Evolutionary conservation across 306 rosid species (phyloP).

Genomic region (Cyamopsis tetragonoloba): DNA sequence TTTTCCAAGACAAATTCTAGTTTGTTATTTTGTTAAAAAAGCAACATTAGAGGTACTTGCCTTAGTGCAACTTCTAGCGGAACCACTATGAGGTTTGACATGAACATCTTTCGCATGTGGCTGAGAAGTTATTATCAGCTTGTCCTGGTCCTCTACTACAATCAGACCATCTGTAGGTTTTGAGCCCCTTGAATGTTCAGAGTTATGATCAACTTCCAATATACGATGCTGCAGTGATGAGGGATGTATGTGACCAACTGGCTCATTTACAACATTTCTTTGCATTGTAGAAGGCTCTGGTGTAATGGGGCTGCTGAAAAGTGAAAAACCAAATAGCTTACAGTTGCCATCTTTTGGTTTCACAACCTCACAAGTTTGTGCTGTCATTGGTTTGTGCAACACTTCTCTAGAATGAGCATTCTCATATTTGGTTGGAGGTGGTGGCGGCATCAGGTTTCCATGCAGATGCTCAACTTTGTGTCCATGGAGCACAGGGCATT

Average conservation of each 20-base stretch:
- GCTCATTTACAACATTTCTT: conserved; percentile 34
- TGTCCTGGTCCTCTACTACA: conserved; percentile 42
- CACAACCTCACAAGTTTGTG: conserved; percentile 36
- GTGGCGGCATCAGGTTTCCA: conserved; percentile 74
- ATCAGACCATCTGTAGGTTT: conserved; percentile 40
- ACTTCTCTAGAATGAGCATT: conserved; percentile 47
- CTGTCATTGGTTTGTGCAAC: conserved; percentile 30
- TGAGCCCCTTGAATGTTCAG: conserved; percentile 43
- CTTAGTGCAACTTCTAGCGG: conserved; percentile 91
- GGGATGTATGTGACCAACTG: conserved; percentile 25
- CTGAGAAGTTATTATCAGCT: conserved; percentile 36
- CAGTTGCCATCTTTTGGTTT: conserved; percentile 64
- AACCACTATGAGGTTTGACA: conserved; percentile 44
- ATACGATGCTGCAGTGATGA: conserved; percentile 25
- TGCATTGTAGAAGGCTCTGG: conserved; percentile 36
- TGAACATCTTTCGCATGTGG: conserved; percentile 51
- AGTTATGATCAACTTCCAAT: conserved; percentile 46
- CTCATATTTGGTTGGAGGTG: conserved; percentile 46
- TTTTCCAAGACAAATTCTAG: not conserved
- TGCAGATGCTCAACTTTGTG: conserved; percentile 53
- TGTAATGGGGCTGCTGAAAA: conserved; percentile 36
- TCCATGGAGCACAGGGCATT: conserved; percentile 48
- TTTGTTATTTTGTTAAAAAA: not conserved
- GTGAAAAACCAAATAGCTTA: conserved; percentile 88
- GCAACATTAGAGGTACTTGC: conserved; percentile 25